Base-by-base conservation (phyloP, 768 basidiomycete species). In the Calocera cornea region DNA sequence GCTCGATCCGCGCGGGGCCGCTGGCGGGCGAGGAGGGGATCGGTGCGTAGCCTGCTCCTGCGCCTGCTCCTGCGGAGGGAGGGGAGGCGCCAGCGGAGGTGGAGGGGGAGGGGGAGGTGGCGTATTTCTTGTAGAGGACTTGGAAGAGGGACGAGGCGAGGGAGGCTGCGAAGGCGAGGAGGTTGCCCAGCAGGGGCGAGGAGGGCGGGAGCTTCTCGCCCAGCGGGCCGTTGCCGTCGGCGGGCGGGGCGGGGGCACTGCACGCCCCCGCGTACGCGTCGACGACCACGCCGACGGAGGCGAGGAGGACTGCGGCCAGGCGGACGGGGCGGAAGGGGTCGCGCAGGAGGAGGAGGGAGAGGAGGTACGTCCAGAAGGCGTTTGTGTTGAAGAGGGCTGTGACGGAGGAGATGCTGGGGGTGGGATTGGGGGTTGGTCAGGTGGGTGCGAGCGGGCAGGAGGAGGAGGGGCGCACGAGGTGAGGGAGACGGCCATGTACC, bases 341-440 rank as follows among this genome's bases (percentile, higher is more conserved):
- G 69, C 17, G 36, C 72, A 77, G 70, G 29, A 77, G 70, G 41
- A 74, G 40, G 69, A 94, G 85, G n/a, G 87, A 84, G 74, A 97
- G 84, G 31, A 92, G 74, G 74, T 97, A 98, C 3, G 90, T 89
- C 76, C 92, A 94, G 79, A 97, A 94, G 0, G 90, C 88, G 72
- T 89, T 90, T 8, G 89, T 87, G 74, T 95, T 95, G 86, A 90
- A 92, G 31, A 93, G 84, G 0, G 78, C 76, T 34, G 92, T 95
- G 31, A 94, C 85, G 76, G 94, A 91, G 71, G 86, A 88, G 31
- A 92, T 80, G 14, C 54, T 60, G 64, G 47, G 33, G n/a, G 10
- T 41, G 27, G 31, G 29, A 31, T 68, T 31, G 41, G 29, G 71
- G 67, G 66, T n/a, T 7, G 24, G 68, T 70, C 38, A 68, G 41